Evolutionary conservation across 371 early-diverging fungal species (phyloP), one percentile per base, ranked within the genome.

Genomic region (Apophysomyces elegans): DNA sequence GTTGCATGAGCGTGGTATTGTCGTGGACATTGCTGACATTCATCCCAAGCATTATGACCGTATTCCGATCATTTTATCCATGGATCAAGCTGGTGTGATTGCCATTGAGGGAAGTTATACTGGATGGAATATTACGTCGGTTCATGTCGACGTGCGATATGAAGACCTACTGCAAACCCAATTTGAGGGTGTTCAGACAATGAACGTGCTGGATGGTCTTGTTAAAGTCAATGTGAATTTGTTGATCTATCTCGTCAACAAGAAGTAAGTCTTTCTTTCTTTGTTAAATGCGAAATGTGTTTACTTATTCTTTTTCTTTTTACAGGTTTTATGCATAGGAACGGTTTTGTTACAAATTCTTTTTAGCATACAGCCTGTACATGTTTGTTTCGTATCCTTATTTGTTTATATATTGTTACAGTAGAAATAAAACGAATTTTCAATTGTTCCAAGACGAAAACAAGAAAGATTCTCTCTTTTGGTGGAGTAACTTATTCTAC

Each of bases 201-300:
- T 96, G 83, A 88, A 88, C 39, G 78, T 99, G 13, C 91, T 97
- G 67, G 97, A 97, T 69, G 93, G 90, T 43, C 82, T 88, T 66
- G 98, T 93, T 37, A 95, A 95, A 70, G 95, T 97, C 63, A 98
- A 99, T 74, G 92, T 98, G 50, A 98, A 99, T 72, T 70, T 99
- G 68, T 78, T 99, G 64, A 88, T 97, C 46, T 96, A 89, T 73
- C 82, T 99, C 45, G 90, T 99, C 69, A 99, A 98, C 90, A 98
- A 97, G 77, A 97, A 98, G 93, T 99, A 78, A 78, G 80, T 73
- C 16, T n/a, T n/a, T 43, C 32, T 26, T 26, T 26, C 32, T 26
- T 26, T 26, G 2, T 26, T 26, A 26, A 26, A 26, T 2, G 32
- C 2, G 32, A 26, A 26, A 26, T 26, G 3, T 41, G 13, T 41